Percentiles rank a stretch among this genome's conserved stretches.
Conservation (phyloP, 2,329 filamentous ascomycete genomes). For the Fusarium bulbicola region DNA sequence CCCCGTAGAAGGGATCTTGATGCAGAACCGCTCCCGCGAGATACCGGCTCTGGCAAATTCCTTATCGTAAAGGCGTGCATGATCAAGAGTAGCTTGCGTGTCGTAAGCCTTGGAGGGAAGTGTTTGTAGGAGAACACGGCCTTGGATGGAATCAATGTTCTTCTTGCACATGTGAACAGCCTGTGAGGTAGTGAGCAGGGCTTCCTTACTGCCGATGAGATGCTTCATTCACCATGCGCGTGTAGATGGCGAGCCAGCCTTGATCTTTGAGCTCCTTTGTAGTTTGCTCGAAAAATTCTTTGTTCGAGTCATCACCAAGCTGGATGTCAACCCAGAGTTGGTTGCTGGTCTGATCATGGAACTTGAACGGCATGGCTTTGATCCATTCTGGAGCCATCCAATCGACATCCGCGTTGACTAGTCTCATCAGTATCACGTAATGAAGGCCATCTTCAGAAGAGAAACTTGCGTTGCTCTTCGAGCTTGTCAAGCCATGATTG, state of each 20-base stretch:
- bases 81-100: slow-evolving; percentile 54
- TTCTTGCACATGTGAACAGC: slow-evolving; percentile 57
- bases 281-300: slow-evolving; percentile 52
- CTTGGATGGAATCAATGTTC: slow-evolving; percentile 56
- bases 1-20: slow-evolving; percentile 62
- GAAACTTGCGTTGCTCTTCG: slow-evolving; percentile 50
- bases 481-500: slow-evolving; percentile 55
- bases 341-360: slow-evolving; percentile 61
- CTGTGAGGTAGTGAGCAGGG: slow-evolving; percentile 29
- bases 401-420: slow-evolving; percentile 62
- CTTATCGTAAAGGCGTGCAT: slow-evolving; percentile 56
- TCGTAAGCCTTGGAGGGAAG: slow-evolving; percentile 58
- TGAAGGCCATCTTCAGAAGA: accelerated
- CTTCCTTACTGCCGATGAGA: accelerated
- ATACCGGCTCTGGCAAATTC: slow-evolving; percentile 58
- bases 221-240: slow-evolving; percentile 49
- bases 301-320: slow-evolving; percentile 55
- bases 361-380: slow-evolving; percentile 54
- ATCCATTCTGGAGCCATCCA: slow-evolving; percentile 62
- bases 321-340: slow-evolving; percentile 59
- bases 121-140: slow-evolving; percentile 59
- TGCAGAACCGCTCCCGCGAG: slow-evolving; percentile 56
- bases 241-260: slow-evolving; percentile 59
- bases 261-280: slow-evolving; percentile 55
- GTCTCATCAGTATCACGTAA: background rate